phyloP scores from a whole-genome alignment of 768 basidiomycete species.

The Russula earlei region DNA sequence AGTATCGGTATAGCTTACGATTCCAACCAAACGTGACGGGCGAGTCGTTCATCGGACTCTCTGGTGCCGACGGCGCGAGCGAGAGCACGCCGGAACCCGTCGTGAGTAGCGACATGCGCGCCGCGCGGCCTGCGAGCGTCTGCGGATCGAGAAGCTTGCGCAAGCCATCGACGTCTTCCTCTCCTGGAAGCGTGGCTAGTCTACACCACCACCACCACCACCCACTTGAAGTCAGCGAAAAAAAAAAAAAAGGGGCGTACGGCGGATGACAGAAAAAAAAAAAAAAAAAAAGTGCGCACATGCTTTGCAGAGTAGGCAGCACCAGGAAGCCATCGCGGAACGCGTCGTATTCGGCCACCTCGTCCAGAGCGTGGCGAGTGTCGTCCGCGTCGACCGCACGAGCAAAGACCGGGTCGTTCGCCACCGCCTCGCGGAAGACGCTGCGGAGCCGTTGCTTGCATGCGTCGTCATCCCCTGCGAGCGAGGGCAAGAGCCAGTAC shows the following conservation, averaged over 20 bases:
- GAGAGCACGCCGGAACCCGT: conserved; percentile 24
- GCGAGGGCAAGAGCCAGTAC: conserved; percentile 25
- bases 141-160: conserved; percentile 26
- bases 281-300: conserved; percentile 21
- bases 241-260: conserved; percentile 18
- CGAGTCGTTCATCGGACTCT: conserved; percentile 17
- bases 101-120: conserved; percentile 24
- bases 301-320: conserved; percentile 29
- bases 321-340: conserved; percentile 29
- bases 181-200: conserved; percentile 28
- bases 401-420: conserved; percentile 23
- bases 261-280: too few relatives aligned
- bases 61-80: conserved; percentile 23
- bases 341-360: conserved; percentile 28
- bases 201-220: conserved; percentile 17
- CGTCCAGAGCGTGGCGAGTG: conserved; percentile 27
- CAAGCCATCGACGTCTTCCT: conserved; percentile 27
- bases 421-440: conserved; percentile 23
- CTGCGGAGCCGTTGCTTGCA: conserved; percentile 18
- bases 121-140: conserved; percentile 23
- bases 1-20: conserved; percentile 14
- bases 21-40: conserved; percentile 14
- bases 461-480: conserved; percentile 18
- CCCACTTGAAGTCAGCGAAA: too few relatives aligned
- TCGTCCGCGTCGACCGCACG: conserved; percentile 25